Percentiles rank a stretch among this genome's conserved stretches.
These are phyloP conservation scores for Ascochyta fabae DNA, from an alignment of 2,329 filamentous ascomycete species.

Conservation along the genomic window DNA sequence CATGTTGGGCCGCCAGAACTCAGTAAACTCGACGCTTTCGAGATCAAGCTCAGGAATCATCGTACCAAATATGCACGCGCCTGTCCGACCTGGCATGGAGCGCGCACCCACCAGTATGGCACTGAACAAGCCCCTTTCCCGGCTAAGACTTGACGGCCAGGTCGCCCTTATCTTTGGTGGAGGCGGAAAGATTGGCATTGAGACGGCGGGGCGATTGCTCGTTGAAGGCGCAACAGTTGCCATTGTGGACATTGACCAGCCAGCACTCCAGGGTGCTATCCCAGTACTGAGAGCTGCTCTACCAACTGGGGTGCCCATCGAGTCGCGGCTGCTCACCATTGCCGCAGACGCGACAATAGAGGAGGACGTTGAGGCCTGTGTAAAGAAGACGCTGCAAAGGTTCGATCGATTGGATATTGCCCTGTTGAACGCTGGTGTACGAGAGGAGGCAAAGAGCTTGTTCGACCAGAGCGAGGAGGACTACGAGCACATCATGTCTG, in stretches of 20 bases:
- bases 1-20: slow-evolving; percentile 20
- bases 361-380: slow-evolving; percentile 84
- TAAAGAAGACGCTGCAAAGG: slow-evolving; percentile 58
- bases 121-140: slow-evolving; percentile 35
- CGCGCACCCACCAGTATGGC: slow-evolving; percentile 37
- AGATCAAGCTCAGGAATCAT: slow-evolving; percentile 26
- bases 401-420: slow-evolving; percentile 40
- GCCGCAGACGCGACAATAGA: slow-evolving; percentile 45
- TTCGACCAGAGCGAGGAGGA: slow-evolving; percentile 47
- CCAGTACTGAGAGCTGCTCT: slow-evolving; percentile 34
- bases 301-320: slow-evolving; percentile 32
- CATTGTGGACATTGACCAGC: slow-evolving; percentile 44
- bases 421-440: slow-evolving; percentile 38
- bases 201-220: slow-evolving; percentile 45
- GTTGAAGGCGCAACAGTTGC: slow-evolving; percentile 48
- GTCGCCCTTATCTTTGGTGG: slow-evolving; percentile 45
- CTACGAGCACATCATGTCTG: slow-evolving; percentile 47
- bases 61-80: slow-evolving; percentile 35
- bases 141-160: slow-evolving; percentile 40
- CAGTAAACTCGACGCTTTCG: slow-evolving; percentile 16
- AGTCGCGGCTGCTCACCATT: slow-evolving; percentile 39
- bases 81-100: slow-evolving; percentile 31
- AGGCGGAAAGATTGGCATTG: slow-evolving; percentile 43
- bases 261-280: slow-evolving; percentile 35
- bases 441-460: slow-evolving; percentile 38